Conservation (phyloP, 2,329 filamentous ascomycete genomes). For the Hymenoscyphus occultus region DNA sequence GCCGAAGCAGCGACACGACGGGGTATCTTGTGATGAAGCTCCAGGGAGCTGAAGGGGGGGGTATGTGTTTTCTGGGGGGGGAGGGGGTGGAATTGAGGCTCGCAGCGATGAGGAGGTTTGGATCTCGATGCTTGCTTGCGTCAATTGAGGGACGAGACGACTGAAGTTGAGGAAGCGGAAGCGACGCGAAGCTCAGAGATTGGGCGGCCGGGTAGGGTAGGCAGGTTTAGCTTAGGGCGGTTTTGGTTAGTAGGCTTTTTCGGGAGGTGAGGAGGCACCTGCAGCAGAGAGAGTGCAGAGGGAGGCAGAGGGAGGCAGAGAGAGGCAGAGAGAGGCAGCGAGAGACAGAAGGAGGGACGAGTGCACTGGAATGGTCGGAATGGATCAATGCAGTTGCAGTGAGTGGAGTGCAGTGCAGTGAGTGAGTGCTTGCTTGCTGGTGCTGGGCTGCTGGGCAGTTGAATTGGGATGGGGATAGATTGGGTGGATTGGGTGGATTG, state of each 20-base stretch:
- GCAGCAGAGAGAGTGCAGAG: background rate
- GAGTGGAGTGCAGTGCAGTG: too few relatives aligned
- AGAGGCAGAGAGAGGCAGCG: background rate
- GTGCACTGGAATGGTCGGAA: background rate
- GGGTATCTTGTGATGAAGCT: background rate
- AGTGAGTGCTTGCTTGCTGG: too few relatives aligned
- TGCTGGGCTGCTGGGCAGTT: too few relatives aligned
- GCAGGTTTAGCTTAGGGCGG: background rate
- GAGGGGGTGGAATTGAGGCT: background rate
- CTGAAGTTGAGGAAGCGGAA: background rate
- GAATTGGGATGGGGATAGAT: too few relatives aligned
- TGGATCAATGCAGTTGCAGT: too few relatives aligned
- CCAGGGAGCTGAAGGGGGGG: too few relatives aligned
- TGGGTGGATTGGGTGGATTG: too few relatives aligned
- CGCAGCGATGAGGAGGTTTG: background rate
- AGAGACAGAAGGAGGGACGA: background rate
- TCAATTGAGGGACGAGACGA: background rate
- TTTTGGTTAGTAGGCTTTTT: background rate
- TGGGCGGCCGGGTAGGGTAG: background rate
- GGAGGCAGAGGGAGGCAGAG: background rate
- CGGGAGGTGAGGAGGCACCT: background rate
- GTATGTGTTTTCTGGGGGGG: background rate
- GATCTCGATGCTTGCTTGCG: background rate
- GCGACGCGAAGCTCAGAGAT: conserved; percentile 10
- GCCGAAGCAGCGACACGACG: background rate